Evolutionary conservation across 2,329 filamentous ascomycete species (phyloP).

Genomic region (Zymoseptoria tritici): DNA sequence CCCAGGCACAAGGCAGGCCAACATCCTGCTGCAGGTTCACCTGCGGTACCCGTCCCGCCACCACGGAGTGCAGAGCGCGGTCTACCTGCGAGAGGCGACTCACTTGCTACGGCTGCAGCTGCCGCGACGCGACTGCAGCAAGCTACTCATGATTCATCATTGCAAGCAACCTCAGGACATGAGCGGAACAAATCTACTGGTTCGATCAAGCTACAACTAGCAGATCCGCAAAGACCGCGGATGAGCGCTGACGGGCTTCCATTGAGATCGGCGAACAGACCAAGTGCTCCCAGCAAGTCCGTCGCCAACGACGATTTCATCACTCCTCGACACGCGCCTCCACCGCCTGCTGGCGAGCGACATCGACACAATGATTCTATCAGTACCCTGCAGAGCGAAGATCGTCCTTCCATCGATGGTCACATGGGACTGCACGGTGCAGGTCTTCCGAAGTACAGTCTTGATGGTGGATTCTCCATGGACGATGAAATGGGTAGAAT

Average conservation of each 20-base stretch:
- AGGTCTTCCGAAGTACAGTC: slow-evolving; percentile 49
- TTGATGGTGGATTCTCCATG: slow-evolving; percentile 81
- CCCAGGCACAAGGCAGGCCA: slow-evolving; percentile 28
- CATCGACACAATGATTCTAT: slow-evolving; percentile 38
- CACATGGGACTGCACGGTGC: slow-evolving; percentile 25
- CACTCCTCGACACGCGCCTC: slow-evolving; percentile 40
- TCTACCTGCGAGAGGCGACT: slow-evolving; percentile 53
- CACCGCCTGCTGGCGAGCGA: slow-evolving; percentile 27
- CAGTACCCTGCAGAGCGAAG: slow-evolving; percentile 37
- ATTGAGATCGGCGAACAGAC: slow-evolving; percentile 41
- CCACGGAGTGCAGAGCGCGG: slow-evolving; percentile 34
- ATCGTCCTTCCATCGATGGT: slow-evolving; percentile 18
- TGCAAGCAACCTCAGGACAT: slow-evolving; percentile 29
- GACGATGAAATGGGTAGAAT: slow-evolving; percentile 94
- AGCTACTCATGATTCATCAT: slow-evolving; percentile 29
- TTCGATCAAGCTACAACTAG: slow-evolving; percentile 10
- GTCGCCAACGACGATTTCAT: slow-evolving; percentile 36
- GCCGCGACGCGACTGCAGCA: slow-evolving; percentile 19
- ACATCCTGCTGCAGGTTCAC: slow-evolving; percentile 11
- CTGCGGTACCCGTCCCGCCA: slow-evolving; percentile 23
- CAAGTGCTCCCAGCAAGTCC: slow-evolving; percentile 37
- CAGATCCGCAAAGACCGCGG: slow-evolving; percentile 14
- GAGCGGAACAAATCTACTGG: slow-evolving; percentile 35
- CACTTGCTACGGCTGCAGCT: slow-evolving; percentile 40
- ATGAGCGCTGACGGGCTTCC: slow-evolving; percentile 39